These are phyloP conservation scores for Mediolabrus comicus DNA, from an alignment of 108 stramenopile species.

Conservation along the genomic window DNA sequence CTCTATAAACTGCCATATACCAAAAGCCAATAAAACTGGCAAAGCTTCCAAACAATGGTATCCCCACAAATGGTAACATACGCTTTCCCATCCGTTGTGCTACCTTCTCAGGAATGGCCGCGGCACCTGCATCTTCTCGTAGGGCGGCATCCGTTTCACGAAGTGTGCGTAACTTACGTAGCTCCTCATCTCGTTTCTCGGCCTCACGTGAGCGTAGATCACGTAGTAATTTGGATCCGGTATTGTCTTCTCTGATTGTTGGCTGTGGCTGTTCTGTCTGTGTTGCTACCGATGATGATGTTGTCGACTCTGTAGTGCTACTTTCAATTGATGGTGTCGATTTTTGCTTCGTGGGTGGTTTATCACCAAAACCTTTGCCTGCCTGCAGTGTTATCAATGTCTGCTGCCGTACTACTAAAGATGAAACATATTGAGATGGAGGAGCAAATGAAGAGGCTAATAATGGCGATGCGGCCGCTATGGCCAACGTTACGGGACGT, in stretches of 20 bases:
- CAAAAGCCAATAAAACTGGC: constrained; percentile 79
- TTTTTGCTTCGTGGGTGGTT: constrained; percentile 14
- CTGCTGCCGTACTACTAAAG: background rate
- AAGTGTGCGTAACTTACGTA: constrained; percentile 57
- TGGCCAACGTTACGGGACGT: background rate
- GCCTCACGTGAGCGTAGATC: constrained; percentile 66
- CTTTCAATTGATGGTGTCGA: background rate
- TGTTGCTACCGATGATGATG: background rate
- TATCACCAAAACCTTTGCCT: constrained; percentile 41
- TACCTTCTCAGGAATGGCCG: constrained; percentile 84
- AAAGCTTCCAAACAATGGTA: constrained; percentile 72
- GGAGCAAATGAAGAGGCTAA: background rate
- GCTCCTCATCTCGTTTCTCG: constrained; percentile 69
- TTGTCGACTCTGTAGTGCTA: background rate
- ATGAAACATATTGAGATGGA: no score
- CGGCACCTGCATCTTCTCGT: constrained; percentile 51
- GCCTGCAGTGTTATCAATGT: background rate
- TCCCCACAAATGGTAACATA: constrained; percentile 86
- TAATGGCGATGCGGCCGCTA: background rate
- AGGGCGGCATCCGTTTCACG: constrained; percentile 50
- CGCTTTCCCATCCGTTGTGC: constrained; percentile 79
- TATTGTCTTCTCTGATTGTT: constrained; percentile 12
- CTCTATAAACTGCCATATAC: constrained; percentile 74
- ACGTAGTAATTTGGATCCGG: constrained; percentile 52
- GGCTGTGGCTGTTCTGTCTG: background rate